Conservation (phyloP, 805 yeast species). For the Lachancea sp. region DNA sequence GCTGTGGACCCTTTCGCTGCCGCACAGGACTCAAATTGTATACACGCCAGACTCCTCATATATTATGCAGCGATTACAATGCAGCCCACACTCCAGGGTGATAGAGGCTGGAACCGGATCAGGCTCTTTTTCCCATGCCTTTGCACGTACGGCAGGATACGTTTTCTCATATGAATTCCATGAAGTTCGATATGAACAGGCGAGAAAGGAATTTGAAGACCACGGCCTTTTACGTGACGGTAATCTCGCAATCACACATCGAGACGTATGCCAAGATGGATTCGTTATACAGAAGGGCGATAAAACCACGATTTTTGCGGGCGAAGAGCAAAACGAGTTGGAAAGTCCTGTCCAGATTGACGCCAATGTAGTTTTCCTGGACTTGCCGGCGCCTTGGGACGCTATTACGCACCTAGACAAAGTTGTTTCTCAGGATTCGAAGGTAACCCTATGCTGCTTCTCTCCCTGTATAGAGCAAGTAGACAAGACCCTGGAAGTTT, state of each 20-base stretch:
- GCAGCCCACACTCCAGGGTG: conserved; percentile 68
- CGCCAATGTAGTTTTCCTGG: conserved; percentile 78
- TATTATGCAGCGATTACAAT: conserved; percentile 73
- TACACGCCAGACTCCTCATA: conserved; percentile 93
- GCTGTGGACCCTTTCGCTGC: conserved; percentile 90
- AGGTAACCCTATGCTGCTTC: conserved; percentile 82
- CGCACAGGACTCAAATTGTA: conserved; percentile 96
- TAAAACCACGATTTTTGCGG: conserved; percentile 16
- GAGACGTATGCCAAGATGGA: conserved; percentile 90
- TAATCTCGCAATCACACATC: conserved; percentile 66
- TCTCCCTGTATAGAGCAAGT: conserved; percentile 98
- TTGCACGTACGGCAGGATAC: conserved; percentile 76
- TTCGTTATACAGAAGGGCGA: conserved; percentile 45
- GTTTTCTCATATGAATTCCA: conserved; percentile 90
- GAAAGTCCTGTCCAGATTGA: conserved; percentile 34
- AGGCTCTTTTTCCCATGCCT: conserved; percentile 89
- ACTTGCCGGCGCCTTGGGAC: conserved; percentile 94
- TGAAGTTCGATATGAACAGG: conserved; percentile 73
- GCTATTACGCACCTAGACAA: conserved; percentile 71
- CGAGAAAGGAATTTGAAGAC: conserved; percentile 62
- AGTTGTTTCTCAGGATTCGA: conserved; percentile 48
- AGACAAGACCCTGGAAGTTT: conserved; percentile 69
- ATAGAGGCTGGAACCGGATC: conserved; percentile 98
- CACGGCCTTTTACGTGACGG: conserved; percentile 50
- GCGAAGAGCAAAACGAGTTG: conserved; percentile 1